Evolutionary conservation across 192 early-diverging fungal species (phyloP), one percentile per base, ranked within the genome.

Genomic region (Podila minutissima): DNA sequence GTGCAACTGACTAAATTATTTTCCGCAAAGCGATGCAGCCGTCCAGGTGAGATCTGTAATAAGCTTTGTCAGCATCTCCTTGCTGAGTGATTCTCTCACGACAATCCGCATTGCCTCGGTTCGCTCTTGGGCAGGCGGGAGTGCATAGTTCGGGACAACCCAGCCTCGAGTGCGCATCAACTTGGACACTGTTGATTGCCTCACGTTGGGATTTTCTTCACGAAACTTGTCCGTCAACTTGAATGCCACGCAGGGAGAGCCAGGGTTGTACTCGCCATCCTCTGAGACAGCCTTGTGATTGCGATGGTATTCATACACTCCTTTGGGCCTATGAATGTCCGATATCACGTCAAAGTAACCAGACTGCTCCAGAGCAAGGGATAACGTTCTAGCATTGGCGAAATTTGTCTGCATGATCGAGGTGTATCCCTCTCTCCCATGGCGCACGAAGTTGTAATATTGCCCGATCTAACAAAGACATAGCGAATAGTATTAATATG

Each of bases 361-460:
- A 0, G 84, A 84, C 17, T 77, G 71, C 57, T 92, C 90, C 20
- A 93, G 69, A 0, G 86, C 87, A 0, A 67, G 70, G 4, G 89
- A 89, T 5, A 93, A 72, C 31, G 87, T 65, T n/a, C 86, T 74
- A 11, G 91, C 90, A 63, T 92, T 89, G 24, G 72, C 66, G 38
- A 92, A 48, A 51, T 88, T 84, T 20, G 82, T 86, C 61, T 85
- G 77, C 74, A 91, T 90, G 33, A 94, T 89, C 53, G 84, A 77
- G 9, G 82, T 76, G 77, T 88, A 95, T 0, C 93, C 93, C 32
- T 85, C 73, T 31, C 74, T 83, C 1, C 92, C 93, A 59, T 89
- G 89, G 64, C 92, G 87, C 31, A 95, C 82, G 62, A 95, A 93
- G 73, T 90, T 90, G 87, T 94, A 95, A 81, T 95, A 95, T 83